Percentiles rank a stretch among this genome's conserved stretches.
Evolutionary conservation across 495 filamentous ascomycete species (phyloP).

Genomic region (Daldinia grandis): DNA sequence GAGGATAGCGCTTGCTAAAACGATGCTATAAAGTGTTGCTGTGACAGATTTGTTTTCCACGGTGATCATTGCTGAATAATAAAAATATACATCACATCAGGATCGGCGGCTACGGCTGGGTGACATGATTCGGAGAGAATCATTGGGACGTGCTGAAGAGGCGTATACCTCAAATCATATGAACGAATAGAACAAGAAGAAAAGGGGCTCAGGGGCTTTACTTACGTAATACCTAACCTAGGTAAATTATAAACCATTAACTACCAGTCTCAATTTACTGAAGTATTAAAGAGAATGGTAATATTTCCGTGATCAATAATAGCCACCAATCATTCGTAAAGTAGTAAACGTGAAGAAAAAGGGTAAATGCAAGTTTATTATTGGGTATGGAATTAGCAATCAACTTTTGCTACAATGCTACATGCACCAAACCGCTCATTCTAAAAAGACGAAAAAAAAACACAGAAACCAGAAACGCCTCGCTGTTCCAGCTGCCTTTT

Average conservation of each 20-base stretch:
- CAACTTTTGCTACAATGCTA: conserved; percentile 24
- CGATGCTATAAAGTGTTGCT: too few relatives aligned
- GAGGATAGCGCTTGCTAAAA: too few relatives aligned
- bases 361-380: conserved; percentile 12
- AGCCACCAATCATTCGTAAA: too few relatives aligned
- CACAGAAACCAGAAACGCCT: conserved; percentile 25
- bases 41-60: neutral
- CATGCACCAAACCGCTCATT: conserved; percentile 2
- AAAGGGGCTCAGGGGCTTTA: neutral
- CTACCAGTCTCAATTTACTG: neutral
- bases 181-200: neutral
- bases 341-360: neutral
- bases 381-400: conserved; percentile 19
- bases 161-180: neutral
- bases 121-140: too few relatives aligned
- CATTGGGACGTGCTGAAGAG: too few relatives aligned
- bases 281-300: neutral
- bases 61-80: neutral
- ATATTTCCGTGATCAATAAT: neutral
- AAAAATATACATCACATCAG: neutral
- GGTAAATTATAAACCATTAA: neutral
- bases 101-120: neutral
- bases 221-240: neutral
- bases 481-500: conserved; percentile 6
- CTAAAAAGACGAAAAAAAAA: too few relatives aligned